Base-by-base conservation (phyloP, 805 yeast species). In the Wickerhamomyces alni region DNA sequence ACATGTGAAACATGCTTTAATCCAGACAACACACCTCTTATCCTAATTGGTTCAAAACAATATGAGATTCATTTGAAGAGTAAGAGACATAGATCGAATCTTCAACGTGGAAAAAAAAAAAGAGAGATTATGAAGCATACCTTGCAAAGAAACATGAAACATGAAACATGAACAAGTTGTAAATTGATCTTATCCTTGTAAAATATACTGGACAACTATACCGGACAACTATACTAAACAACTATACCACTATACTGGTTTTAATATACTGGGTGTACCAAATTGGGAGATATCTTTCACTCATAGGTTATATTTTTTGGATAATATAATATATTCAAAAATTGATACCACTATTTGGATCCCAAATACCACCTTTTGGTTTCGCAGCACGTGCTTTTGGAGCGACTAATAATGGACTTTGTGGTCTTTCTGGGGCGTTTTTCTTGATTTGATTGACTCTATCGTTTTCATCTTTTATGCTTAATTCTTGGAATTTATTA, bases 21-120 rank as follows among this genome's bases (percentile, higher is more conserved):
- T 46, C 63, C 67, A 27, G 66, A 69, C 4, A 77, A 78, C 2
- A 68, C 76, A 3, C 69, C 74, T 2, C 57, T 82, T 12, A 69
- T 87, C 0, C 72, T 83, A 1, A 77, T 93, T 8, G 97, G 97
- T 0, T 78, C 74, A 36, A 74, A 75, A 1, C 82, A 72, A 37
- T 87, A 86, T 81, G 58, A 74, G 6, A 69, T 74, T 5, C 99
- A 91, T 59, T 42, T 78, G 35, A 62, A 64, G 16, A 80, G 95
- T 42, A 69, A 80, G 44, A 70, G 84, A 41, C 99, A 89, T 54
- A 74, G 69, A 46, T 65, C 70, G n/a, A 72, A 69, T 39, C 35
- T 72, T 15, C 63, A 66, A 13, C 63, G n/a, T n/a, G 74, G 38
- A 72, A 72, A 1, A 69, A 69, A 35, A 66, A 72, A 34, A 77